Evolutionary conservation across 2,329 filamentous ascomycete species (phyloP).

Genomic region (Hypoxylon sp.): DNA sequence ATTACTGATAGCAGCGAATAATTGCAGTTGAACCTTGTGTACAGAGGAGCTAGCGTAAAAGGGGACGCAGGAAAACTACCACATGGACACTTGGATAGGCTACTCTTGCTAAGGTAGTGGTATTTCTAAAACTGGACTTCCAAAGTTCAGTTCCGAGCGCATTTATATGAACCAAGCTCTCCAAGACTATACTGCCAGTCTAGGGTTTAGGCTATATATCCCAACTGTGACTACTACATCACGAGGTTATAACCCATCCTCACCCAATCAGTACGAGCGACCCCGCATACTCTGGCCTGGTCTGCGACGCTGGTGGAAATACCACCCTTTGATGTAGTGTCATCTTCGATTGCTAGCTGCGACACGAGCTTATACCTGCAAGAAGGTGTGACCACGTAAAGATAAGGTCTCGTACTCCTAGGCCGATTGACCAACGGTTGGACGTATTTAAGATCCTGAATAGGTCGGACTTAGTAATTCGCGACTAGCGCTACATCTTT

Average conservation of each 20-base stretch:
- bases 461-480: not conserved
- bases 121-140: not conserved
- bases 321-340: conserved; percentile 15
- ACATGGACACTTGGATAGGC: not conserved
- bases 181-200: conserved; percentile 24
- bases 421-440: not conserved
- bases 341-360: not conserved
- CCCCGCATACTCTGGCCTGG: conserved; percentile 30
- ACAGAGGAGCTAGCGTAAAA: no score
- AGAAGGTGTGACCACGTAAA: not conserved
- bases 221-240: conserved; percentile 28
- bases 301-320: conserved; percentile 2
- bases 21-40: no score
- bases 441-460: not conserved
- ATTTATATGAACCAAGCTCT: conserved; percentile 12
- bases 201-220: conserved; percentile 42
- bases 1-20: no score
- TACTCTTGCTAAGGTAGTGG: not conserved
- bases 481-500: not conserved
- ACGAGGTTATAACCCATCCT: conserved; percentile 20
- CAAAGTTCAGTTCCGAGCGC: conserved; percentile 8
- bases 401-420: not conserved
- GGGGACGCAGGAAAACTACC: not conserved
- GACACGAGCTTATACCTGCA: not conserved
- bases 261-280: conserved; percentile 25